phyloP scores from a whole-genome alignment of 1,139 yeast genomes.

The Suhomyces taliae region DNA sequence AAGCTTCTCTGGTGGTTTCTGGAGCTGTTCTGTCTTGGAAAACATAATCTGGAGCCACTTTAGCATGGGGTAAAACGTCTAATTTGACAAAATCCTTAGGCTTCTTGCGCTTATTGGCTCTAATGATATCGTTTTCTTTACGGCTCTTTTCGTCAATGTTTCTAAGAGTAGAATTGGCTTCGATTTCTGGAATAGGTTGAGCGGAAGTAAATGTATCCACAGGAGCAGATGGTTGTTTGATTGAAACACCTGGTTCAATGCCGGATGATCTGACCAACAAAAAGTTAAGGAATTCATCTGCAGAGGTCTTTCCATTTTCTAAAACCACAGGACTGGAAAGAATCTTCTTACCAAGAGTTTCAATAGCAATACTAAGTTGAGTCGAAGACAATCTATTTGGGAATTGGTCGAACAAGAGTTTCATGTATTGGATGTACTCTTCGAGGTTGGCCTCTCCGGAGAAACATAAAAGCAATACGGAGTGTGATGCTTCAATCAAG shows the following conservation, averaged over 20 bases:
- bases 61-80: conserved; percentile 22
- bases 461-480: conserved; percentile 57
- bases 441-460: conserved; percentile 26
- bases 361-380: conserved; percentile 61
- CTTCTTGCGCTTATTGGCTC: conserved; percentile 33
- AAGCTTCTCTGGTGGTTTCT: conserved; percentile 53
- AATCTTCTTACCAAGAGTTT: conserved; percentile 54
- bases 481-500: conserved; percentile 65
- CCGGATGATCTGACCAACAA: conserved; percentile 40
- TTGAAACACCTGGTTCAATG: conserved; percentile 30
- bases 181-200: conserved; percentile 40
- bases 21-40: conserved; percentile 29
- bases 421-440: conserved; percentile 35
- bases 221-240: conserved; percentile 15
- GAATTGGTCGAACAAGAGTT: conserved; percentile 46
- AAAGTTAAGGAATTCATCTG: conserved; percentile 41
- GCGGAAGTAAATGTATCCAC: conserved; percentile 32
- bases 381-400: conserved; percentile 55
- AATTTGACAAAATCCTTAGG: conserved; percentile 31
- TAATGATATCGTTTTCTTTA: conserved; percentile 26
- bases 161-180: conserved; percentile 38
- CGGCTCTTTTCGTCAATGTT: conserved; percentile 25
- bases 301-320: conserved; percentile 16
- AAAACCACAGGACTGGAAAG: conserved; percentile 41
- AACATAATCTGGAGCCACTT: conserved; percentile 18